Evolutionary conservation across 176 grass and related monocot species (phyloP), one percentile per base, ranked within the genome.

Genomic region (Metroxylon sagu): DNA sequence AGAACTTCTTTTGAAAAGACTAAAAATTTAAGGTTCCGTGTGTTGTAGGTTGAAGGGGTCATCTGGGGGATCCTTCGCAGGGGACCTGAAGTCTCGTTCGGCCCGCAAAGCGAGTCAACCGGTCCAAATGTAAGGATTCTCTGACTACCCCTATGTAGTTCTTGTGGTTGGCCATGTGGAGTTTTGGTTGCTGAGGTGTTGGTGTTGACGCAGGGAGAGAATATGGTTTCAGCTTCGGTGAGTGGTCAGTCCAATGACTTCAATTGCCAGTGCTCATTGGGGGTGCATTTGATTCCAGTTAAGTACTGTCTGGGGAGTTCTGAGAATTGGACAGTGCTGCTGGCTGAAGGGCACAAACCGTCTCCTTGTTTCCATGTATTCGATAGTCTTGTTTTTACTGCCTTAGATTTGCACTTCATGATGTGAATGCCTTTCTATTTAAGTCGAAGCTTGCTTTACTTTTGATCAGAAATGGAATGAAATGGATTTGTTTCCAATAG

Each of bases 291-390:
- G 78, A 96, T 79, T 60, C 82, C 27, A 81, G 85, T n/a, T 62
- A 80, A 69, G 17, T 64, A 19, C 50, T 69, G 54, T 29, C 77
- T 96, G 60, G 93, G 84, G 21, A 84, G 78, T 60, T 82, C 87
- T 6, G 93, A 92, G 59, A 88, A 89, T 35, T 98, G 93, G 93
- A 78, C 48, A 0, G 78, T 76, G 31, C 51, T 98, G 61, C 75
- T 84, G 39, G 92, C 84, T 1, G 81, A 88, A 17, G 93, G 93
- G 15, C 76, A 83, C 56, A 88, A 81, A 64, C 93, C 93, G 0
- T 57, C 49, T 66, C 79, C 93, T 62, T 84, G 93, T 31, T 98
- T 88, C 63, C 82, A 85, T 83, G 93, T 98, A 92, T 77, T 31
- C 5, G 60, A 25, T 53, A 72, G 58, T 71, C 68, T 26, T 12